Evolutionary conservation across 2,329 filamentous ascomycete genomes (phyloP), one percentile per base, ranked within the genome.

Genomic region (Penicillium sclerotigenum): DNA sequence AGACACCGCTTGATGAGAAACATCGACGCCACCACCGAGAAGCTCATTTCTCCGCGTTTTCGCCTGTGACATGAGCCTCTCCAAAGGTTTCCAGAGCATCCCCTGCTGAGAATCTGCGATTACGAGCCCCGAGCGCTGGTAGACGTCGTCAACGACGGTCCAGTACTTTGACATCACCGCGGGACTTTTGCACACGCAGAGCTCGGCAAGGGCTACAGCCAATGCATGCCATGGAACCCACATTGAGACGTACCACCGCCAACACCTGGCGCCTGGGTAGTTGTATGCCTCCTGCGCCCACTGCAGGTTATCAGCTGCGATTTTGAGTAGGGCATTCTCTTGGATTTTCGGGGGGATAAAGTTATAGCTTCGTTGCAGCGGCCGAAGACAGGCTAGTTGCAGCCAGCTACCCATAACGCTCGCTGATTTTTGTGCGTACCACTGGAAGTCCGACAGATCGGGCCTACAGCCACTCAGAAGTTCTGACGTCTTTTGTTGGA

Each of bases 211-310:
- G 18, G 68, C 69, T 11, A 72, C 68, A 4, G 68, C 68, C 5
- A 72, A 60, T 2, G 60, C 65, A 38, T 72, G 70, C 70, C 70
- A 72, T 0, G 69, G 70, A 22, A 68, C 65, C 60, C 68, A 72
- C 22, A 70, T 47, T 5, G 58, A 60, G 3, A 60, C 61, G 26
- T 66, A 63, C 69, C 69, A 72, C n/a, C 48, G 56, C 67, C 67
- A 72, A 4, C 59, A 48, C 8, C 46, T 22, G 16, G 57, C 57
- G 5, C 59, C 59, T 8, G 64, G 65, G 40, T 72, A 62, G 22
- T 34, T 54, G 37, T 60, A 59, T n/a, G 60, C 47, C 29, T 64
- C 55, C 8, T 65, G 57, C 2, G 60, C 38, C n/a, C 49, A 59
- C 16, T 61, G 49, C 8, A 72, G 59, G 16, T 69, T 62, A 33